Conservation (phyloP, 2,329 filamentous ascomycete genomes). For the Curvularia sp. region DNA sequence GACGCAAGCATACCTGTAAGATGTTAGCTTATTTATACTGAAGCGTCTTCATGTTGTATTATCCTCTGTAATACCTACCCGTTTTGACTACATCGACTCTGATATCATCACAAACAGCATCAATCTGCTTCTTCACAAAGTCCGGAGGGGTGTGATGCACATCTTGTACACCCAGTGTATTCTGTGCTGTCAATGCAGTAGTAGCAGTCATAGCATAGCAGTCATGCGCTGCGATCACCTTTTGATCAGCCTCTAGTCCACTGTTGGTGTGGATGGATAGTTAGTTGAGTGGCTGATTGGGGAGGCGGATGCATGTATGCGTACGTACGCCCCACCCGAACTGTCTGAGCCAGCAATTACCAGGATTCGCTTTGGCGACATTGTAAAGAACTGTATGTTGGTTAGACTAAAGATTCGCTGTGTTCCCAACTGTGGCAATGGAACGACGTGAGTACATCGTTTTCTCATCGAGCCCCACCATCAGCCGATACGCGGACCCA, state of each 20-base stretch:
- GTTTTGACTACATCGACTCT: constrained; percentile 91
- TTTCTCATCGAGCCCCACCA: constrained; percentile 32
- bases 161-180: constrained; percentile 81
- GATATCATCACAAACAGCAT: constrained; percentile 82
- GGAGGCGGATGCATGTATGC: constrained; percentile 40
- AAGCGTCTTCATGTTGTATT: background rate
- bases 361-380: constrained; percentile 64
- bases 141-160: constrained; percentile 79
- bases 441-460: constrained; percentile 2
- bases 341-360: constrained; percentile 89
- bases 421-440: constrained; percentile 7
- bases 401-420: background rate
- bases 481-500: constrained; percentile 34
- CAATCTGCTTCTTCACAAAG: constrained; percentile 85
- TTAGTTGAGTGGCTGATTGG: constrained; percentile 27
- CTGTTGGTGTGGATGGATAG: constrained; percentile 55
- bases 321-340: constrained; percentile 85
- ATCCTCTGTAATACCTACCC: constrained; percentile 59
- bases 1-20: constrained; percentile 80
- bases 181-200: constrained; percentile 94
- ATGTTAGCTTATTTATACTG: constrained; percentile 12
- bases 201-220: constrained; percentile 97
- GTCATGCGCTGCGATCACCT: constrained; percentile 88
- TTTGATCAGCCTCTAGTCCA: constrained; percentile 94
- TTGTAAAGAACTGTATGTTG: constrained; percentile 15